These are phyloP conservation scores for Epichloe typhina DNA, from an alignment of 2,329 filamentous ascomycete genomes.

Conservation along the genomic window DNA sequence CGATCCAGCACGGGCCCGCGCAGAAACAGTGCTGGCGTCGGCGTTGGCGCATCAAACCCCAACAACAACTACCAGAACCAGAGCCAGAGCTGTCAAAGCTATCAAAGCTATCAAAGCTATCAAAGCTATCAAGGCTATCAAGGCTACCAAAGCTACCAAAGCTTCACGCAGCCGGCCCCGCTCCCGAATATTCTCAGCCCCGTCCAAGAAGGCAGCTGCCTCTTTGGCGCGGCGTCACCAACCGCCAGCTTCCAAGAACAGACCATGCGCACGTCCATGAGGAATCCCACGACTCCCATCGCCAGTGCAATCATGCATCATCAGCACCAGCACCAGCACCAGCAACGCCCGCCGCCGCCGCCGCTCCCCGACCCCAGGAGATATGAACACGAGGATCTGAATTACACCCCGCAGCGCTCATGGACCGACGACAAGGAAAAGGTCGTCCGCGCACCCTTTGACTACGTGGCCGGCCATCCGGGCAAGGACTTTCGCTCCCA, in stretches of 20 bases:
- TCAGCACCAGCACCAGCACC: slow-evolving; percentile 14
- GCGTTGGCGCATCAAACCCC: neutral
- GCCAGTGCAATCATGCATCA: slow-evolving; percentile 16
- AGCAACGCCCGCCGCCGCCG: slow-evolving; percentile 14
- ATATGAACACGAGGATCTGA: slow-evolving; percentile 42
- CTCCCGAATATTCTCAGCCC: slow-evolving; percentile 28
- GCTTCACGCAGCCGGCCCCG: slow-evolving; percentile 6
- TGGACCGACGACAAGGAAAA: slow-evolving; percentile 68
- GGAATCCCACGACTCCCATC: neutral
- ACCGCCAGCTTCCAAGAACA: slow-evolving; percentile 1
- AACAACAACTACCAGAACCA: neutral
- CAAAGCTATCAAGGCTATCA: no score
- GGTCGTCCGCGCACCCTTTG: slow-evolving; percentile 64
- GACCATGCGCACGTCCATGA: neutral
- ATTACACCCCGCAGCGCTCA: slow-evolving; percentile 34
- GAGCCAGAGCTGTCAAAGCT: no score
- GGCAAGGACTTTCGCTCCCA: slow-evolving; percentile 77
- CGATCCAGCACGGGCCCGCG: slow-evolving; percentile 41
- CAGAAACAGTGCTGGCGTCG: slow-evolving; percentile 7
- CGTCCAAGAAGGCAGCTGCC: slow-evolving; percentile 49
- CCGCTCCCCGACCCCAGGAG: slow-evolving; percentile 36
- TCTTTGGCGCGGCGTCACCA: slow-evolving; percentile 34
- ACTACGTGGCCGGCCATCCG: slow-evolving; percentile 66
- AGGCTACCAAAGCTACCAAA: slow-evolving; percentile 4
- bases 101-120: no score